Evolutionary conservation across 2,329 filamentous ascomycete genomes (phyloP).

Genomic region (Ceratocystiopsis sp.): DNA sequence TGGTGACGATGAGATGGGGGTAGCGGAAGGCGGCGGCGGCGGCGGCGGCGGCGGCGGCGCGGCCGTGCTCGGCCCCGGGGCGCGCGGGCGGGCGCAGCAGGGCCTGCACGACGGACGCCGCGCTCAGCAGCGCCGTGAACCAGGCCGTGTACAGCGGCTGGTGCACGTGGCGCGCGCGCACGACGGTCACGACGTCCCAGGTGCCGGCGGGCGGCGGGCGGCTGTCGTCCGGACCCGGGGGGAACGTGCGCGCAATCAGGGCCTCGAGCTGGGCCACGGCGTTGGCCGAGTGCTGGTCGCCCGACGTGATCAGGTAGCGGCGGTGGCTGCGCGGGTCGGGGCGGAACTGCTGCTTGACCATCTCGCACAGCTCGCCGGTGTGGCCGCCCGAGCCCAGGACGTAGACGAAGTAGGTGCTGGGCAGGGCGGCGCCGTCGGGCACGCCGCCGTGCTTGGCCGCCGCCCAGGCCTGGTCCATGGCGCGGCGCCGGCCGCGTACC

Average conservation of each 20-base stretch:
- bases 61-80: background rate
- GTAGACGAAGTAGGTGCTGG: slow-evolving; percentile 45
- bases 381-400: slow-evolving; percentile 89
- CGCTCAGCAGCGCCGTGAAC: slow-evolving; percentile 42
- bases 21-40: slow-evolving; percentile 20
- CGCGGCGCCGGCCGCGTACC: background rate
- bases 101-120: slow-evolving; percentile 26
- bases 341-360: slow-evolving; percentile 47
- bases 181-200: slow-evolving; percentile 51
- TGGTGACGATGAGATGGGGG: slow-evolving; percentile 66
- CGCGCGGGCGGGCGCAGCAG: slow-evolving; percentile 13
- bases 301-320: slow-evolving; percentile 66
- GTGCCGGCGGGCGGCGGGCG: slow-evolving; percentile 20
- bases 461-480: slow-evolving; percentile 5
- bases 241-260: slow-evolving; percentile 19
- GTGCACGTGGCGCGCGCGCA: slow-evolving; percentile 65
- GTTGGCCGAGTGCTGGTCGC: slow-evolving; percentile 53
- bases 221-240: slow-evolving; percentile 7
- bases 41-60: slow-evolving; percentile 6
- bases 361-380: slow-evolving; percentile 83
- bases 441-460: slow-evolving; percentile 3
- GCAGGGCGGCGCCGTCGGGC: slow-evolving; percentile 8
- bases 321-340: slow-evolving; percentile 41
- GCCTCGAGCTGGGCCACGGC: slow-evolving; percentile 49
- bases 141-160: slow-evolving; percentile 63